A percentile compares a stretch with the other conserved stretches of the same genome.
These are phyloP conservation scores for Phytopythium ostracodes DNA, from an alignment of 352 stramenopile genomes.

Conservation along the genomic window DNA sequence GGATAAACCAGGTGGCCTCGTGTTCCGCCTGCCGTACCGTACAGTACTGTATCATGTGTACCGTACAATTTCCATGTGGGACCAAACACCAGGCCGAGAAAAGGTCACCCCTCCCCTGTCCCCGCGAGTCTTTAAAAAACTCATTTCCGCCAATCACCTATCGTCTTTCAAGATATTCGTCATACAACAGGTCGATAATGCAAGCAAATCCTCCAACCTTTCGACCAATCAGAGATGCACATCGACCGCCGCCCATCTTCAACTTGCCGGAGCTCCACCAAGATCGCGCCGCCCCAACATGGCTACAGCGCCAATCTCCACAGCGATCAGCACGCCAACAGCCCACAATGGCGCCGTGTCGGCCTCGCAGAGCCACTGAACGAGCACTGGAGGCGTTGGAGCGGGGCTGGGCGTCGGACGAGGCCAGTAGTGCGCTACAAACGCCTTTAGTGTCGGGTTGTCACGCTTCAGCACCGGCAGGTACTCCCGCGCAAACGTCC, in stretches of 20 bases:
- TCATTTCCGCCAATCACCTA: conserved; percentile 14
- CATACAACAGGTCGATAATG: not conserved
- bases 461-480: conserved; percentile 35
- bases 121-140: not conserved
- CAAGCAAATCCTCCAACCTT: conserved; percentile 10
- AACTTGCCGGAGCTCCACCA: conserved; percentile 17
- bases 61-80: not conserved
- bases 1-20: too few species aligned
- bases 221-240: conserved; percentile 13
- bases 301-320: conserved; percentile 1
- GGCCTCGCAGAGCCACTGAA: not conserved
- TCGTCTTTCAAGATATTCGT: not conserved
- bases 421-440: conserved; percentile 37
- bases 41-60: too few species aligned
- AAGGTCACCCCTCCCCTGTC: conserved; percentile 15
- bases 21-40: too few species aligned
- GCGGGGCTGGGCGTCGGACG: not conserved
- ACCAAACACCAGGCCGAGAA: not conserved
- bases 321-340: conserved; percentile 11
- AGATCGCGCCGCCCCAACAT: conserved; percentile 8
- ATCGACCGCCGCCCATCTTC: conserved; percentile 15
- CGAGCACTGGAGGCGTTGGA: not conserved
- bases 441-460: conserved; percentile 38
- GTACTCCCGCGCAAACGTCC: conserved; percentile 34
- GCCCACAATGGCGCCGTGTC: conserved; percentile 1